A percentile compares a stretch with the other conserved stretches of the same genome.
Evolutionary conservation across 352 stramenopile species (phyloP).

Genomic region (Pythium apleroticum): DNA sequence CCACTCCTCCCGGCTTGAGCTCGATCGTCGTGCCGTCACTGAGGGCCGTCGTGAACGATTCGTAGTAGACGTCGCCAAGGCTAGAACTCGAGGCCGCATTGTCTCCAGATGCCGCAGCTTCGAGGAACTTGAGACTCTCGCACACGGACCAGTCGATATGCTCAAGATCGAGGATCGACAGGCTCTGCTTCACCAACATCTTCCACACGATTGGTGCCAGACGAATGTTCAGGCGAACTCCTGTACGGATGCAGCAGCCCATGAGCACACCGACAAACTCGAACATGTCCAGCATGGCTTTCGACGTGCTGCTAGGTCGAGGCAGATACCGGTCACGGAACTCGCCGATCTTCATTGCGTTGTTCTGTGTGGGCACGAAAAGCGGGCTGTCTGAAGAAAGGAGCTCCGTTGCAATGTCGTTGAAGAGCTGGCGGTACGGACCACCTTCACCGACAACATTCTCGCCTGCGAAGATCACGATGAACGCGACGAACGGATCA

Average conservation of each 20-base stretch:
- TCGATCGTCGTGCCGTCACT: slow-evolving; percentile 70
- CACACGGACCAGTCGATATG: slow-evolving; percentile 49
- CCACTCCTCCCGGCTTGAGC: slow-evolving; percentile 44
- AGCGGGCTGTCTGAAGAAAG: slow-evolving; percentile 45
- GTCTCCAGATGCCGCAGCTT: slow-evolving; percentile 14
- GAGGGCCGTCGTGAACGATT: slow-evolving; percentile 72
- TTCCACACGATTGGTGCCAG: slow-evolving; percentile 80
- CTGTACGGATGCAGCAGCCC: slow-evolving; percentile 77
- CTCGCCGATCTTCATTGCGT: slow-evolving; percentile 64
- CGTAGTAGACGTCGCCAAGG: slow-evolving; percentile 43
- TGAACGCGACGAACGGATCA: slow-evolving; percentile 82
- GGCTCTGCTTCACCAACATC: slow-evolving; percentile 72
- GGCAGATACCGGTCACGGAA: slow-evolving; percentile 70
- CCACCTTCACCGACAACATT: slow-evolving; percentile 81
- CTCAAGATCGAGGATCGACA: slow-evolving; percentile 56
- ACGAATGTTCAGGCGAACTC: slow-evolving; percentile 69
- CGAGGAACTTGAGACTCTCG: slow-evolving; percentile 35
- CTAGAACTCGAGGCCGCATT: slow-evolving; percentile 10
- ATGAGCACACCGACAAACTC: slow-evolving; percentile 79
- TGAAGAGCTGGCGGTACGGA: slow-evolving; percentile 79
- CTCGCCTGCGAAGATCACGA: slow-evolving; percentile 73
- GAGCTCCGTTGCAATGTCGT: slow-evolving; percentile 73
- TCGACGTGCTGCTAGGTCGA: slow-evolving; percentile 53
- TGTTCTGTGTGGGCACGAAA: slow-evolving; percentile 78
- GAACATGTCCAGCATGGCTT: slow-evolving; percentile 63